Base-by-base conservation (phyloP, 495 filamentous ascomycete species). In the Hypoxylon cercidicola region DNA sequence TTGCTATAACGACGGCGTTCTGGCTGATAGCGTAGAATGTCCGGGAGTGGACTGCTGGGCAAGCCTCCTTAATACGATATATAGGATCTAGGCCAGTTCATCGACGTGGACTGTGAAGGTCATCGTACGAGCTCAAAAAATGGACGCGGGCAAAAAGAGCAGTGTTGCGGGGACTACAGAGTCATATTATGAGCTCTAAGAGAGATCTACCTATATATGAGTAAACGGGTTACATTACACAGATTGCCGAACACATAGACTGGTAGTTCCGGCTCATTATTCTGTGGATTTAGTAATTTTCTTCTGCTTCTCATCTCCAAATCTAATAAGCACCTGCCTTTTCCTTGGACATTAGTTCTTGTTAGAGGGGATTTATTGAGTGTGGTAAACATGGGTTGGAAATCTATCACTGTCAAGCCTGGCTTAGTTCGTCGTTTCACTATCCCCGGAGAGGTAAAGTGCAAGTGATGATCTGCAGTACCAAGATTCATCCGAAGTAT, bases 361-460 rank as follows among this genome's bases (percentile, higher is more conserved):
- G 34, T 37, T 37, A 37, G 34, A 37, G 34, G 34, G 2, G 34
- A 28, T 28, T 9, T 37, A 4, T n/a, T 9, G 34, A 37, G 10
- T 11, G 34, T n/a, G 11, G 13, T 18, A 43, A 43, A 43, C 16
- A 43, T 16, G 40, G 40, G 40, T 43, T 43, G 40, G 16, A n/a
- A 43, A 18, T 19, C 40, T 13, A 19, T 43, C 40, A n/a, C 15
- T n/a, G 16, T 19, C 40, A 43, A 43, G 3, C 16, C 40, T 16
- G 40, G 40, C 40, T 19, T 18, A 28, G 16, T 19, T 19, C 4
- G 10, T 43, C 15, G 2, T 18, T n/a, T 13, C 15, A n/a, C 40
- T 7, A 43, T 43, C 40, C 40, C 40, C 1, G 40, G 40, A 43
- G 40, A 16, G 40, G 40, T 9, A 43, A 43, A 16, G 40, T n/a